These are phyloP conservation scores for Flaveria linearis DNA, from an alignment of 129 eudicot species.

Conservation along the genomic window DNA sequence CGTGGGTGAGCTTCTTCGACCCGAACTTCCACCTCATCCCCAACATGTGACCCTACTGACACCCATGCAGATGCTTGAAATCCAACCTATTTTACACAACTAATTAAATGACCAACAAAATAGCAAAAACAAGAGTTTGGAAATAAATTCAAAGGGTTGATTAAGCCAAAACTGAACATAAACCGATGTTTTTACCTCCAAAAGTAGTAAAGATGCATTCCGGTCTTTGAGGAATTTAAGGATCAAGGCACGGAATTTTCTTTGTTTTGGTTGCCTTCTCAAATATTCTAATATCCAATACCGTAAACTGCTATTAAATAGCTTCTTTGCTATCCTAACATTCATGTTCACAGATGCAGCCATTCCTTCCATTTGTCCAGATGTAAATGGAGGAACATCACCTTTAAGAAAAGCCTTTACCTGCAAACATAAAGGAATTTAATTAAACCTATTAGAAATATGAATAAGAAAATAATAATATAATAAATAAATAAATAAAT, in stretches of 20 bases:
- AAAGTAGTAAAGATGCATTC: constrained; percentile 65
- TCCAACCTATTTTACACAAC: constrained; percentile 59
- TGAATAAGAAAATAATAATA: neutral
- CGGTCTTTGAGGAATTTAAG: constrained; percentile 85
- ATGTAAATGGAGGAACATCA: constrained; percentile 73
- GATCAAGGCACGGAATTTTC: constrained; percentile 71
- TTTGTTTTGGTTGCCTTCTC: constrained; percentile 84
- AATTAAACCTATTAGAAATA: neutral
- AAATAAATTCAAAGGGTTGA: neutral
- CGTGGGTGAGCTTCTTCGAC: constrained; percentile 92
- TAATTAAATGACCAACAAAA: neutral
- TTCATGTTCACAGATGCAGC: constrained; percentile 74
- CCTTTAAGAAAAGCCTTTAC: constrained; percentile 94
- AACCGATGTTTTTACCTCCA: constrained; percentile 56
- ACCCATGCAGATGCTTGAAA: constrained; percentile 79
- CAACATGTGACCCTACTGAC: constrained; percentile 65
- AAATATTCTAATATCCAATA: constrained; percentile 88
- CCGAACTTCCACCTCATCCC: constrained; percentile 74
- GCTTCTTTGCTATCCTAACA: constrained; percentile 56
- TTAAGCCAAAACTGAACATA: neutral
- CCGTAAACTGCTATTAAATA: constrained; percentile 65
- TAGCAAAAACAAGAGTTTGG: neutral
- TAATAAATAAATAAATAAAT: neutral
- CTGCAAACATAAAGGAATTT: constrained; percentile 39
- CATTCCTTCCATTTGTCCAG: constrained; percentile 85